A percentile compares a stretch with the other conserved stretches of the same genome.
These are phyloP conservation scores for Aspergillus fumigatiaffinis DNA, from an alignment of 2,329 filamentous ascomycete genomes.

Conservation along the genomic window DNA sequence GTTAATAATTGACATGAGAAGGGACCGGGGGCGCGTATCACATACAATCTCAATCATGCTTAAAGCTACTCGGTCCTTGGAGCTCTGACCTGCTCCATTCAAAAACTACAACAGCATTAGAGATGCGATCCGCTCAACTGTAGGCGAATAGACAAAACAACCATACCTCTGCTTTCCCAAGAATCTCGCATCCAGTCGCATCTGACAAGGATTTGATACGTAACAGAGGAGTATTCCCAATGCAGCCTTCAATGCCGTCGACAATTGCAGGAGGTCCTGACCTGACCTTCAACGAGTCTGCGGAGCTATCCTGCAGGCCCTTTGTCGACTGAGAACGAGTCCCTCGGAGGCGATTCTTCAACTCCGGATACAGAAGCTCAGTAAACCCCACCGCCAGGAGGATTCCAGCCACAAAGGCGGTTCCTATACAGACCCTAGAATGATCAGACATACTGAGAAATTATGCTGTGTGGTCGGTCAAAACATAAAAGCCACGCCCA, in stretches of 20 bases:
- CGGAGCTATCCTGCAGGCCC: conserved; percentile 1
- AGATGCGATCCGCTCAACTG: neutral
- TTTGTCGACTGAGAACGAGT: conserved; percentile 26
- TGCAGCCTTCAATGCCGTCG: conserved; percentile 83
- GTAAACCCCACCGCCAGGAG: conserved; percentile 73
- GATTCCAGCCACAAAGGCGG: conserved; percentile 74
- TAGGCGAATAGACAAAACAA: conserved; percentile 2
- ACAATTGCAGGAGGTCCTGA: conserved; percentile 50
- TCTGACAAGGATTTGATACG: conserved; percentile 80
- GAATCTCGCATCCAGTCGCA: conserved; percentile 80
- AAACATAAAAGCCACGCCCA: neutral
- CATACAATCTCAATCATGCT: conserved; percentile 70
- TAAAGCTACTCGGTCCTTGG: conserved; percentile 91
- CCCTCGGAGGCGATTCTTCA: conserved; percentile 58
- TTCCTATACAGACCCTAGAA: conserved; percentile 54
- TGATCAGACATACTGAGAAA: conserved; percentile 28
- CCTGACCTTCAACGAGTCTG: conserved; percentile 20
- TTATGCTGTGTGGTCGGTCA: neutral
- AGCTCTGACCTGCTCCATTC: conserved; percentile 88
- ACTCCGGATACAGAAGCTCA: conserved; percentile 71
- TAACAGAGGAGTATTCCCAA: conserved; percentile 89
- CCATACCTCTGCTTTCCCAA: conserved; percentile 79
- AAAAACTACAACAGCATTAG: conserved; percentile 58
- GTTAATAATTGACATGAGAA: conserved; percentile 6
- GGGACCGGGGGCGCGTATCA: neutral